Evolutionary conservation across 148 eudicot genomes (phyloP).

Genomic region (Silene latifolia): DNA sequence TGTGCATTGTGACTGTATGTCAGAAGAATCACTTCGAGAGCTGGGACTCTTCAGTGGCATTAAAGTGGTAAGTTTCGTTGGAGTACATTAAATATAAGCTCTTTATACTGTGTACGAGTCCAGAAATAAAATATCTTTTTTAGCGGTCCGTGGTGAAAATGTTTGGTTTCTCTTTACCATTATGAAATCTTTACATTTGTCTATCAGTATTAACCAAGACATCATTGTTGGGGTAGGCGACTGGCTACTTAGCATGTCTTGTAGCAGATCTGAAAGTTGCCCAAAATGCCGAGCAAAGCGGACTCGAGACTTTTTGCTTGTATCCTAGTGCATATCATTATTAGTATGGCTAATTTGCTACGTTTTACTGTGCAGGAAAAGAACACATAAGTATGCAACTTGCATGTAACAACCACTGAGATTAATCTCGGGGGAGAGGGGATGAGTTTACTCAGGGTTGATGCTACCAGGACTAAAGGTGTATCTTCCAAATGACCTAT

Average conservation of each 20-base stretch:
- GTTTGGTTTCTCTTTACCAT: neutral
- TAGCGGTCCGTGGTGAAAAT: neutral
- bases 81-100: neutral
- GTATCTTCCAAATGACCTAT: neutral
- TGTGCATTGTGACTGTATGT: slow-evolving; percentile 69
- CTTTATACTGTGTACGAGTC: neutral
- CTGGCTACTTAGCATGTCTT: neutral
- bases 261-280: neutral
- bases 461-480: slow-evolving; percentile 5
- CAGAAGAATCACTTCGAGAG: slow-evolving; percentile 45
- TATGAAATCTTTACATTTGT: neutral
- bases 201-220: neutral
- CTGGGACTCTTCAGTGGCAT: slow-evolving; percentile 49
- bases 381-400: neutral
- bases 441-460: neutral
- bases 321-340: neutral
- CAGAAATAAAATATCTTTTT: neutral
- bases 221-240: neutral
- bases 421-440: neutral
- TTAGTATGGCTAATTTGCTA: neutral
- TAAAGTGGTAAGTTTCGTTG: slow-evolving; percentile 46
- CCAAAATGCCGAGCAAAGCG: neutral
- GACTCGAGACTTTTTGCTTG: neutral
- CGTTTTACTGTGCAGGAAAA: slow-evolving; percentile 7
- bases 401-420: neutral